phyloP scores from a whole-genome alignment of 2,329 filamentous ascomycete genomes.

The Thelonectria rubi region DNA sequence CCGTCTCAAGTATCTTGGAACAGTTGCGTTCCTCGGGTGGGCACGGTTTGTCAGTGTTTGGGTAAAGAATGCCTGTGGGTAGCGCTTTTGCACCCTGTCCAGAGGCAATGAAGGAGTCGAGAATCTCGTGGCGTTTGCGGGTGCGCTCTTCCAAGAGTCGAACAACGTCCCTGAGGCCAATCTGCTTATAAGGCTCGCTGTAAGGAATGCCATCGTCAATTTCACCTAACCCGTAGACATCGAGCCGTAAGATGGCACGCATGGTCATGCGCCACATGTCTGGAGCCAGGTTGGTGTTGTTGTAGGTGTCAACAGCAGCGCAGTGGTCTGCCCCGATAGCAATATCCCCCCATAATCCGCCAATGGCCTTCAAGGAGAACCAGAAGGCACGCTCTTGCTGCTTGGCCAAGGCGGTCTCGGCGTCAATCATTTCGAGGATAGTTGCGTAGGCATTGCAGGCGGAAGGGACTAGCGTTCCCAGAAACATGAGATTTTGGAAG shows the following conservation, averaged over 20 bases:
- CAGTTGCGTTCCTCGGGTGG: conserved; percentile 54
- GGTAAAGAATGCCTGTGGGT: conserved; percentile 42
- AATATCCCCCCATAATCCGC: conserved; percentile 58
- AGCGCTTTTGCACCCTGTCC: conserved; percentile 46
- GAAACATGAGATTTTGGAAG: conserved; percentile 68
- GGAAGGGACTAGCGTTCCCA: conserved; percentile 66
- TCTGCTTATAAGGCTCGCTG: conserved; percentile 44
- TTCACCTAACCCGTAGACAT: conserved; percentile 63
- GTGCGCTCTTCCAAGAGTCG: conserved; percentile 61
- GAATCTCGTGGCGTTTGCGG: conserved; percentile 56
- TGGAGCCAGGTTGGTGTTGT: conserved; percentile 59
- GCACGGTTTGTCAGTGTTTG: conserved; percentile 31
- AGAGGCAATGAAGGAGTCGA: conserved; percentile 56
- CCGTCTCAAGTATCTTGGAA: conserved; percentile 62
- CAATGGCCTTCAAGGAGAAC: conserved; percentile 58
- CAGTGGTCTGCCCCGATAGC: conserved; percentile 41
- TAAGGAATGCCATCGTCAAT: conserved; percentile 28
- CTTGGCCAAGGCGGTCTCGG: conserved; percentile 57
- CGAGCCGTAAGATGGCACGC: conserved; percentile 62
- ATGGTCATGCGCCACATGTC: conserved; percentile 63
- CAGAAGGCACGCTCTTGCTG: conserved; percentile 52
- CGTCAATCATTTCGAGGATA: conserved; percentile 64
- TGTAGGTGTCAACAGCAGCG: conserved; percentile 44
- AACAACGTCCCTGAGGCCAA: conserved; percentile 65
- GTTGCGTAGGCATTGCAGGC: conserved; percentile 65